Percentiles rank a stretch among this genome's conserved stretches.
These are phyloP conservation scores for Combretum micranthum DNA, from an alignment of 345 rosid species.

Conservation along the genomic window DNA sequence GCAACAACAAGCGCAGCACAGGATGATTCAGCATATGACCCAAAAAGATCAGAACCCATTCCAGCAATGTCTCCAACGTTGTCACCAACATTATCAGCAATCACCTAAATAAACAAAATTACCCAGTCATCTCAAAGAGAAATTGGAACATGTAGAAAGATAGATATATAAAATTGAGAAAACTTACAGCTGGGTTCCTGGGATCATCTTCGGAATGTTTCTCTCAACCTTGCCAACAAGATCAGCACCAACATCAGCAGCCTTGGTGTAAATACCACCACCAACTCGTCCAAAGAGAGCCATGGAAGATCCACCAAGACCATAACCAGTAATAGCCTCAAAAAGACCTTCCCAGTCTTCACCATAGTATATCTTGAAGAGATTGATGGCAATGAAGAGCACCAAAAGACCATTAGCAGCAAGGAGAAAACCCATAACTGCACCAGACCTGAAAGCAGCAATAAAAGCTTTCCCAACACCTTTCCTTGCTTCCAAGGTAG, in stretches of 20 bases:
- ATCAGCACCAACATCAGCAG: conserved; percentile 14
- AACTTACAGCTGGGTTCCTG: conserved; percentile 14
- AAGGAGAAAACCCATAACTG: conserved; percentile 17
- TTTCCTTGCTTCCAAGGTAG: conserved; percentile 37
- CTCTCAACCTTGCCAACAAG: conserved; percentile 16
- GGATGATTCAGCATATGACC: conserved; percentile 15
- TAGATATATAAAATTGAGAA: background rate
- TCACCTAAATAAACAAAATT: conserved; percentile 7
- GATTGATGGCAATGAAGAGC: conserved; percentile 13
- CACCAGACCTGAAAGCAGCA: conserved; percentile 18
- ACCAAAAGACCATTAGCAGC: conserved; percentile 15
- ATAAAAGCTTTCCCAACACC: conserved; percentile 22
- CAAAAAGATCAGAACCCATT: conserved; percentile 17
- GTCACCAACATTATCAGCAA: conserved; percentile 18
- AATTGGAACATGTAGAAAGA: background rate
- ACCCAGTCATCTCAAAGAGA: background rate
- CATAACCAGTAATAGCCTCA: conserved; percentile 14
- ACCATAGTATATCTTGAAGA: conserved; percentile 15
- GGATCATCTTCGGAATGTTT: conserved; percentile 17
- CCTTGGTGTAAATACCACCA: conserved; percentile 17
- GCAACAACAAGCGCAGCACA: conserved; percentile 16
- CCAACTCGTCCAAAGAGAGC: conserved; percentile 19
- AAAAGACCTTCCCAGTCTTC: conserved; percentile 18
- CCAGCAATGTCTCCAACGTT: conserved; percentile 18
- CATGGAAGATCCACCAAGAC: conserved; percentile 18